Percentiles rank a stretch among this genome's conserved stretches.
Evolutionary conservation across 208 protist genomes (phyloP).

Genomic region (Perkinsela sp.): DNA sequence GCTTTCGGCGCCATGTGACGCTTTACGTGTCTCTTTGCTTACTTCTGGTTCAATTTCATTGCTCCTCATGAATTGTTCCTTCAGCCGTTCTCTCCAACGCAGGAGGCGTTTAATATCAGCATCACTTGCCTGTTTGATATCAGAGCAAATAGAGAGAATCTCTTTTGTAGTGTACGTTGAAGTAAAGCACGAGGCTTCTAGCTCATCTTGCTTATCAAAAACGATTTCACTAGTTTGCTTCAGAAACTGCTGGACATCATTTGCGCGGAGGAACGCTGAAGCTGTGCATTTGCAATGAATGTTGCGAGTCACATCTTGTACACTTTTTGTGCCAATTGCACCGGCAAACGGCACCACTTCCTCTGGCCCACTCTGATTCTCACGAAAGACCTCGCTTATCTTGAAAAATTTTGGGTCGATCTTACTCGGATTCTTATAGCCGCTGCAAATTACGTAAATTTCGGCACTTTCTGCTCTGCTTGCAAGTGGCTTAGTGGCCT

Average conservation of each 20-base stretch:
- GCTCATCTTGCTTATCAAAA: slow-evolving; percentile 43
- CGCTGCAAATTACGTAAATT: slow-evolving; percentile 92
- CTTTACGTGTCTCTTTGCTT: slow-evolving; percentile 6
- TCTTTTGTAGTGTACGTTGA: slow-evolving; percentile 64
- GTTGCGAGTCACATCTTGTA: slow-evolving; percentile 42
- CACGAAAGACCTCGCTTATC: slow-evolving; percentile 73
- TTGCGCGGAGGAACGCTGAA: slow-evolving; percentile 53
- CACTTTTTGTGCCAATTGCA: slow-evolving; percentile 26
- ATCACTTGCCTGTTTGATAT: slow-evolving; percentile 77
- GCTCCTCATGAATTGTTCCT: slow-evolving; percentile 12
- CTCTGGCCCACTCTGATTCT: slow-evolving; percentile 65
- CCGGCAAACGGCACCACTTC: slow-evolving; percentile 36
- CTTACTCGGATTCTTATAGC: slow-evolving; percentile 76
- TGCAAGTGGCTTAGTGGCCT: slow-evolving; percentile 85
- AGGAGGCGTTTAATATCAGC: slow-evolving; percentile 65
- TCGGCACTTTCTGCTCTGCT: slow-evolving; percentile 91
- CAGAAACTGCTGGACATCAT: slow-evolving; percentile 60
- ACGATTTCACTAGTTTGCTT: slow-evolving; percentile 50
- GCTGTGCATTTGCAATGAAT: slow-evolving; percentile 32
- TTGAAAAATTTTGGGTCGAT: slow-evolving; percentile 85
- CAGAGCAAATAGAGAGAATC: slow-evolving; percentile 54
- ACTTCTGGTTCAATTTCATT: slow-evolving; percentile 6
- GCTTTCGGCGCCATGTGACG: slow-evolving; percentile 5
- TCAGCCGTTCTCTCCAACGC: slow-evolving; percentile 68
- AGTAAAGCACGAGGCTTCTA: slow-evolving; percentile 18